Evolutionary conservation across 257 asterid species (phyloP), one percentile per base, ranked within the genome.

Genomic region (Haberlea rhodopensis): DNA sequence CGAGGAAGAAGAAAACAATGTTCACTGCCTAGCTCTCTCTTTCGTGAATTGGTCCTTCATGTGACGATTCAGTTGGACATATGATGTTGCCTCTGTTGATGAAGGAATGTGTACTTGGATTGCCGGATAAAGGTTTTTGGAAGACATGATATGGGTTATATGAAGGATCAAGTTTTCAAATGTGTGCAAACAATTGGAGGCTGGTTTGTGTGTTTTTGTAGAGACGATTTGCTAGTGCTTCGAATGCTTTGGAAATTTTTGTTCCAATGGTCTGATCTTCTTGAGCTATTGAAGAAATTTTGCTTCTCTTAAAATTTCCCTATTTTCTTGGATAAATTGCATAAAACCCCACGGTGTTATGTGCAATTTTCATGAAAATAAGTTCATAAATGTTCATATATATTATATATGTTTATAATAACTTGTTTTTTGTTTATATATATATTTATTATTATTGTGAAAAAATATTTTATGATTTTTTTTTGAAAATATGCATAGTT

Each of bases 41-140:
- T 94, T 94, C 26, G 85, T 88, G 61, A 94, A 94, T 55, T 94
- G 99, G 99, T 94, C 97, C 8, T 94, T 94, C 37, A 84, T 94
- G 60, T 94, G 75, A 78, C 9, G 46, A 37, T 25, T 8, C 7
- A 16, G 19, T 9, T 34, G 10, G 11, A 18, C 5, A 29, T 18
- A 37, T 9, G 3, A 32, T 7, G n/a, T 3, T 13, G 10, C 46
- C 46, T 37, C 46, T 3, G 46, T 37, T 2, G 6, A 3, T 13
- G 46, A 3, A 3, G n/a, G 46, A 37, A 37, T 37, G 3, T 11
- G 46, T 37, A 3, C n/a, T 37, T 37, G n/a, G n/a, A n/a, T n/a
- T n/a, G n/a, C n/a, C n/a, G 4, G n/a, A 37, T 11, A 13, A 11
- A 0, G 18, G 3, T 37, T 8, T 10, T 37, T 5, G 46, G 46